These are phyloP conservation scores for Gaillardinia entomophila DNA, from an alignment of 805 yeast genomes.

Conservation along the genomic window DNA sequence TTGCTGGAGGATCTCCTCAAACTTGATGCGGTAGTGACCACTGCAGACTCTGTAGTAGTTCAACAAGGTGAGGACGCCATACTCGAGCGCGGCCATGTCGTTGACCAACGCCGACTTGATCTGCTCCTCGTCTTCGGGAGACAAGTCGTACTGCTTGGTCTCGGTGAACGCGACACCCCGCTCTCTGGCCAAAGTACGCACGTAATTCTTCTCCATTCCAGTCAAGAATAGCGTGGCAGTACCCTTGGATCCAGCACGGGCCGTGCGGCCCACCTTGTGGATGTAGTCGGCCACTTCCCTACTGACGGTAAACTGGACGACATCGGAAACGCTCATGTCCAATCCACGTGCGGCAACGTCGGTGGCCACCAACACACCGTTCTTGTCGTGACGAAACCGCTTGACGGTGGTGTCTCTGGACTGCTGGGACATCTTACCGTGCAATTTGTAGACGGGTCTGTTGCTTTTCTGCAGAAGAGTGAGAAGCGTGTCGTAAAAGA, in stretches of 20 bases:
- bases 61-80: conserved; percentile 19
- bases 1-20: too few species aligned
- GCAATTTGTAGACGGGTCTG: conserved; percentile 35
- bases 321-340: conserved; percentile 90
- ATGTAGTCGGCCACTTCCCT: conserved; percentile 71
- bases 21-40: too few species aligned
- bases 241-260: conserved; percentile 83
- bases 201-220: conserved; percentile 51
- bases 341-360: conserved; percentile 96
- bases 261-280: conserved; percentile 95
- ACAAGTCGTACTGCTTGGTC: conserved; percentile 31
- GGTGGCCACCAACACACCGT: conserved; percentile 70
- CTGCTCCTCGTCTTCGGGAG: conserved; percentile 25
- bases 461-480: conserved; percentile 7
- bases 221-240: conserved; percentile 58
- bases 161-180: conserved; percentile 53
- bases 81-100: conserved; percentile 16
- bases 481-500: conserved; percentile 40
- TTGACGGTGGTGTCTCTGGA: conserved; percentile 58
- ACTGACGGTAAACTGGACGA: conserved; percentile 78
- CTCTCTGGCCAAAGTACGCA: conserved; percentile 38
- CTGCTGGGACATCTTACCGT: conserved; percentile 70
- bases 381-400: conserved; percentile 32
- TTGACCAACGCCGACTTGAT: conserved; percentile 10
- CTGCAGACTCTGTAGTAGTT: conserved; percentile 16